Percentiles rank a stretch among this genome's conserved stretches.
Evolutionary conservation across 495 filamentous ascomycete species (phyloP).

Genomic region (Haplographium delicatum): DNA sequence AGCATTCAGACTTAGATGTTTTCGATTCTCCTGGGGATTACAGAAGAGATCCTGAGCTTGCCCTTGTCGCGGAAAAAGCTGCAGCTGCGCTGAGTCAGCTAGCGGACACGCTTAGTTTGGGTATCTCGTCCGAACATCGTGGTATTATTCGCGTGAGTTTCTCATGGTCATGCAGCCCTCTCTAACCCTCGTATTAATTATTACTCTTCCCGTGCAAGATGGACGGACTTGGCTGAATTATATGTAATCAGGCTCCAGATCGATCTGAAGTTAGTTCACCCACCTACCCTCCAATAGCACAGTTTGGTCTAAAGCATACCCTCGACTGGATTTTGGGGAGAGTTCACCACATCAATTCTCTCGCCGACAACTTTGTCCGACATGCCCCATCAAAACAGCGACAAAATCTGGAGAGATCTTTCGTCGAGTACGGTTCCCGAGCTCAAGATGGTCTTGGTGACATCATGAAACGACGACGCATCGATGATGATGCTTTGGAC

Average conservation of each 20-base stretch:
- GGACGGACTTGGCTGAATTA: neutral
- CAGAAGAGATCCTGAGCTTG: constrained; percentile 17
- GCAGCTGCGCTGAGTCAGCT: constrained; percentile 20
- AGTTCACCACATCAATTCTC: constrained; percentile 19
- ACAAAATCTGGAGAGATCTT: constrained; percentile 7
- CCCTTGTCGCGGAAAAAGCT: constrained; percentile 12
- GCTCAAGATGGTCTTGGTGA: constrained; percentile 12
- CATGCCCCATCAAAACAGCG: constrained; percentile 1
- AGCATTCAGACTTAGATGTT: constrained; percentile 7
- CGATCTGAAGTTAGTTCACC: constrained; percentile 4
- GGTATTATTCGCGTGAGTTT: constrained; percentile 16
- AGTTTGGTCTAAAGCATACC: constrained; percentile 20
- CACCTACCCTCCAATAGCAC: constrained; percentile 18
- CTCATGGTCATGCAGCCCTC: constrained; percentile 11
- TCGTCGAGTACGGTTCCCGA: neutral
- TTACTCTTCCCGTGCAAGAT: neutral
- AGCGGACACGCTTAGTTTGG: constrained; percentile 18
- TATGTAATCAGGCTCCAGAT: constrained; percentile 14
- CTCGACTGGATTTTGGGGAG: constrained; percentile 20
- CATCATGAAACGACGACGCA: constrained; percentile 21
- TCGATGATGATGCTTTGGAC: constrained; percentile 3
- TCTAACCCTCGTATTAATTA: too few species aligned
- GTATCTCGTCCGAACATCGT: constrained; percentile 15
- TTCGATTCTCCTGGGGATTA: constrained; percentile 11
- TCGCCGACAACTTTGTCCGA: constrained; percentile 21